These are phyloP conservation scores for Heterococcus sp. DNA, from an alignment of 108 stramenopile species.

Conservation along the genomic window DNA sequence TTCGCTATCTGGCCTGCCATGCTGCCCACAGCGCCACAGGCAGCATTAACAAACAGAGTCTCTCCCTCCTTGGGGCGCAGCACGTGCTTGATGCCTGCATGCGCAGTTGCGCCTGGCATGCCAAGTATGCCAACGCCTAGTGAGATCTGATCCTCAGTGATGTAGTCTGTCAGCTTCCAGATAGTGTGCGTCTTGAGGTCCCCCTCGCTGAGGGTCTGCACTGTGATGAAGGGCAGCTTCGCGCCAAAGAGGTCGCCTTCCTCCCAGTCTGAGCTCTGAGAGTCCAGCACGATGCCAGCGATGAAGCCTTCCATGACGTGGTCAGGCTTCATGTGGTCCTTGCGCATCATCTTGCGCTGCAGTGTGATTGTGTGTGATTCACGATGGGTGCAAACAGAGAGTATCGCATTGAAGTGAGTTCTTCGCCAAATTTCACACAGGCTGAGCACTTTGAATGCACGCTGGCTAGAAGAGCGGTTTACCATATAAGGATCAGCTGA, in stretches of 20 bases:
- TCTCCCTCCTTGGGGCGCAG: slow-evolving; percentile 19
- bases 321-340: no score
- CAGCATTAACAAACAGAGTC: slow-evolving; percentile 16
- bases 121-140: slow-evolving; percentile 17
- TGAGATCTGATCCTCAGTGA: slow-evolving; percentile 7
- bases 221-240: slow-evolving; percentile 6
- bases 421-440: no score
- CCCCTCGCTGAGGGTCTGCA: neutral
- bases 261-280: slow-evolving; percentile 3
- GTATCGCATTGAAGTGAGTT: no score
- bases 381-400: no score
- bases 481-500: neutral
- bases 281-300: slow-evolving; percentile 9
- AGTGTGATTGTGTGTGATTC: no score
- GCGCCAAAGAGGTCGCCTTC: slow-evolving; percentile 17
- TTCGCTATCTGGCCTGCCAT: slow-evolving; percentile 27
- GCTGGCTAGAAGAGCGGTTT: no score
- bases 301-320: slow-evolving; percentile 16
- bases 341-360: no score
- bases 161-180: slow-evolving; percentile 3
- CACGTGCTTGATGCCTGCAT: slow-evolving; percentile 16
- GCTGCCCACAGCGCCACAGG: slow-evolving; percentile 23
- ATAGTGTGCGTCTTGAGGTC: neutral
- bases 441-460: no score
- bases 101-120: slow-evolving; percentile 34